These are phyloP conservation scores for Exophiala mesophila DNA, from an alignment of 2,329 filamentous ascomycete species.

Conservation along the genomic window DNA sequence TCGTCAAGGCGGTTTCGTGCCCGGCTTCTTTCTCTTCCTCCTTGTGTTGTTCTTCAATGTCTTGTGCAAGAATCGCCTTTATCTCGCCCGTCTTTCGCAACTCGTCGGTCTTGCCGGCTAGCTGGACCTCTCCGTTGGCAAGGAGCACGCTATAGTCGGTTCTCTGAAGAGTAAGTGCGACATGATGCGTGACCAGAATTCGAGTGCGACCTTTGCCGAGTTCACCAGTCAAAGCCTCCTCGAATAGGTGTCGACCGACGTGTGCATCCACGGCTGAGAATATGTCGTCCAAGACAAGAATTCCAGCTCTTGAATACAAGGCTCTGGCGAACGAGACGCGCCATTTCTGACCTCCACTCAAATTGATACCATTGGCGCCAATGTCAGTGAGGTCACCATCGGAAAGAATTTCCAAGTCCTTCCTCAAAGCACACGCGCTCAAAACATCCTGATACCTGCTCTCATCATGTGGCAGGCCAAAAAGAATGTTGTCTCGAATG, in stretches of 20 bases:
- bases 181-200: conserved; percentile 76
- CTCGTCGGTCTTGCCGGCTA: conserved; percentile 63
- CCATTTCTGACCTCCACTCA: conserved; percentile 81
- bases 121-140: conserved; percentile 60
- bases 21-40: conserved; percentile 33
- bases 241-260: conserved; percentile 72
- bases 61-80: conserved; percentile 37
- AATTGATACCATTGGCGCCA: conserved; percentile 76
- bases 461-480: conserved; percentile 65
- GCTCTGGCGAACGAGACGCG: conserved; percentile 74
- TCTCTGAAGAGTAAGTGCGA: conserved; percentile 63
- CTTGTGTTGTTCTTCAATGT: conserved; percentile 46
- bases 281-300: conserved; percentile 76
- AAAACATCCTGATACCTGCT: conserved; percentile 67
- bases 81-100: conserved; percentile 39
- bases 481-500: conserved; percentile 72
- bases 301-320: conserved; percentile 71
- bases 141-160: conserved; percentile 72
- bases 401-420: conserved; percentile 69
- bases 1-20: conserved; percentile 28
- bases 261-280: conserved; percentile 78
- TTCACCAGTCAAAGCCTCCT: conserved; percentile 67
- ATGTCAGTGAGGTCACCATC: conserved; percentile 78
- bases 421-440: conserved; percentile 66
- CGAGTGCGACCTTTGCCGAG: conserved; percentile 65